Evolutionary conservation across 2,329 filamentous ascomycete species (phyloP).

Genomic region (Helotiales sp.): DNA sequence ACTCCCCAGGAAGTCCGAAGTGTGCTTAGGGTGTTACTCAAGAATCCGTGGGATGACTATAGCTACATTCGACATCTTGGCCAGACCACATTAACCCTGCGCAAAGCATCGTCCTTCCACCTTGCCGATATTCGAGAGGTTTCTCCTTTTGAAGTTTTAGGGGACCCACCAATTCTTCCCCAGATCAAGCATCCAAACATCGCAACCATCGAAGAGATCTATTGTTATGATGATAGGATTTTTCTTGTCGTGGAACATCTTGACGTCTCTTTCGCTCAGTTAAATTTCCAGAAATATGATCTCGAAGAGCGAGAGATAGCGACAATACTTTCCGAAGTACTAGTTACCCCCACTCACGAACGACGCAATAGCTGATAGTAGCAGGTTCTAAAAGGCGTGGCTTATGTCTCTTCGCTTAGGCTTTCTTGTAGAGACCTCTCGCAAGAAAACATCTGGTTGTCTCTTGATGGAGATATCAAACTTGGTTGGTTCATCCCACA

Average conservation of each 20-base stretch:
- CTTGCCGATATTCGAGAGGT: slow-evolving; percentile 1
- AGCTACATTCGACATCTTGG: background rate
- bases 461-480: slow-evolving; percentile 1
- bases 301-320: slow-evolving; percentile 1
- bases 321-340: background rate
- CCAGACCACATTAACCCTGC: background rate
- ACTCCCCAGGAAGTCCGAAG: background rate
- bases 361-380: background rate
- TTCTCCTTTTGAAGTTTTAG: slow-evolving; percentile 3
- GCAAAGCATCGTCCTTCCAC: background rate
- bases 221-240: background rate
- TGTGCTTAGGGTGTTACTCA: background rate
- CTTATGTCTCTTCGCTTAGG: background rate
- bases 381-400: background rate
- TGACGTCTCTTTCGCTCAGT: slow-evolving; percentile 1
- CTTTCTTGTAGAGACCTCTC: slow-evolving; percentile 1
- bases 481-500: background rate
- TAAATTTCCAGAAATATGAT: background rate
- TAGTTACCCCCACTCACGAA: background rate
- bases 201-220: background rate
- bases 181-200: background rate
- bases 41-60: background rate
- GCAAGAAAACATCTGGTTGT: background rate
- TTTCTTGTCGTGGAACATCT: slow-evolving; percentile 1
- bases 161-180: background rate